These are phyloP conservation scores for Cornus florida DNA, from an alignment of 148 eudicot species.

Conservation along the genomic window DNA sequence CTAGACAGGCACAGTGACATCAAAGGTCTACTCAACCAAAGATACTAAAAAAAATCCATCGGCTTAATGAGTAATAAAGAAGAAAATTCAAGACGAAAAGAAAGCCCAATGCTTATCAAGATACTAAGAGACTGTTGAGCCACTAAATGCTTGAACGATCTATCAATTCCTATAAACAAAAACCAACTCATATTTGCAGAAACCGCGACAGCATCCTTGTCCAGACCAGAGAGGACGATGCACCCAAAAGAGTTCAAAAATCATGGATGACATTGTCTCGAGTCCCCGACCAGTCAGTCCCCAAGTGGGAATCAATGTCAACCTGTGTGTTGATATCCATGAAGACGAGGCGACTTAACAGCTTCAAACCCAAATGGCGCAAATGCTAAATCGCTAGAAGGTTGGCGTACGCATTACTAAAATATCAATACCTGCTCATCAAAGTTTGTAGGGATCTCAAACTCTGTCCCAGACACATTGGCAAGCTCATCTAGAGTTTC, in stretches of 20 bases:
- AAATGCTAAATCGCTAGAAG: neutral
- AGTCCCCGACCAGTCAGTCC: slow-evolving; percentile 10
- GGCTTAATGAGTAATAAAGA: no score
- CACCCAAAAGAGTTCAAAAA: neutral
- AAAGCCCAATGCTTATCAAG: no score
- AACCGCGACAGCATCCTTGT: neutral
- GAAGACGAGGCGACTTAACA: neutral
- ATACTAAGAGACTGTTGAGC: no score
- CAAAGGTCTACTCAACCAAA: no score
- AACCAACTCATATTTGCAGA: neutral
- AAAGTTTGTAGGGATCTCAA: slow-evolving; percentile 31
- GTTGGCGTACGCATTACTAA: neutral
- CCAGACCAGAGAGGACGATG: neutral
- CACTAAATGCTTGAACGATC: neutral
- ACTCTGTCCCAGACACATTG: slow-evolving; percentile 30
- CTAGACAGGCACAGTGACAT: neutral
- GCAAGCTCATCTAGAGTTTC: slow-evolving; percentile 31
- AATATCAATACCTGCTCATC: slow-evolving; percentile 26
- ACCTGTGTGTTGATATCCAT: slow-evolving; percentile 8
- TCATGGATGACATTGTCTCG: neutral
- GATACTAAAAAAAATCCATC: no score
- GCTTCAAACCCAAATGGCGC: neutral
- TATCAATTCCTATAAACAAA: neutral
- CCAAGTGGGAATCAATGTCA: slow-evolving; percentile 8
- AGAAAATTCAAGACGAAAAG: no score